Evolutionary conservation across 306 rosid species (phyloP).

Genomic region (Spatholobus suberectus): DNA sequence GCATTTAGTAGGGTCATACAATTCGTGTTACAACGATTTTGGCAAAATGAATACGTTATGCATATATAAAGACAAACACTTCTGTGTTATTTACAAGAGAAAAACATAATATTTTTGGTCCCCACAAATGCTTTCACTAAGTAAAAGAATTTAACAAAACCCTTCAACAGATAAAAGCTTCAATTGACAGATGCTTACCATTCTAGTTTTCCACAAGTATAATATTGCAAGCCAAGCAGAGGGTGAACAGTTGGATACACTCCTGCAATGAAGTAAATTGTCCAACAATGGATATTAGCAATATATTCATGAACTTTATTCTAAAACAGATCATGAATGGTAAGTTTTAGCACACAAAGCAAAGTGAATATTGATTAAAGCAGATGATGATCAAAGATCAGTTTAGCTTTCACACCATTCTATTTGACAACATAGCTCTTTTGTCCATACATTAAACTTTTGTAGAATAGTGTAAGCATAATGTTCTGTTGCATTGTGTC

Average conservation of each 20-base stretch:
- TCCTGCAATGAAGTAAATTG: slow-evolving; percentile 56
- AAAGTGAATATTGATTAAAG: not conserved
- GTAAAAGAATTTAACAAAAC: slow-evolving; percentile 22
- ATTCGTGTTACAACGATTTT: not conserved
- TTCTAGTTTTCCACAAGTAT: slow-evolving; percentile 92
- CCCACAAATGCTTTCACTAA: not conserved
- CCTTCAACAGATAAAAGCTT: slow-evolving; percentile 22
- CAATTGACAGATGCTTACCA: slow-evolving; percentile 63
- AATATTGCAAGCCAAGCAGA: slow-evolving; percentile 86
- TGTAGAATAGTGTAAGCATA: not conserved
- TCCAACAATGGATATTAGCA: slow-evolving; percentile 35
- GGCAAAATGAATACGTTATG: no score
- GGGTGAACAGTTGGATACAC: slow-evolving; percentile 84
- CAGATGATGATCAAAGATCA: not conserved
- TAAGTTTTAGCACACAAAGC: not conserved
- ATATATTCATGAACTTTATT: slow-evolving; percentile 20
- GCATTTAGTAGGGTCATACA: not conserved
- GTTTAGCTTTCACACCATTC: slow-evolving; percentile 21
- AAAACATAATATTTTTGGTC: not conserved
- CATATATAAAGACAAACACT: not conserved
- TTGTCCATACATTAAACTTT: slow-evolving; percentile 21
- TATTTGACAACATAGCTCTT: not conserved
- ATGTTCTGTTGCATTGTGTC: not conserved
- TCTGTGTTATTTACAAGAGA: not conserved
- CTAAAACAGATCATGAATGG: not conserved